phyloP scores from a whole-genome alignment of 192 early-diverging fungal genomes.

The Cladochytrium replicatum region DNA sequence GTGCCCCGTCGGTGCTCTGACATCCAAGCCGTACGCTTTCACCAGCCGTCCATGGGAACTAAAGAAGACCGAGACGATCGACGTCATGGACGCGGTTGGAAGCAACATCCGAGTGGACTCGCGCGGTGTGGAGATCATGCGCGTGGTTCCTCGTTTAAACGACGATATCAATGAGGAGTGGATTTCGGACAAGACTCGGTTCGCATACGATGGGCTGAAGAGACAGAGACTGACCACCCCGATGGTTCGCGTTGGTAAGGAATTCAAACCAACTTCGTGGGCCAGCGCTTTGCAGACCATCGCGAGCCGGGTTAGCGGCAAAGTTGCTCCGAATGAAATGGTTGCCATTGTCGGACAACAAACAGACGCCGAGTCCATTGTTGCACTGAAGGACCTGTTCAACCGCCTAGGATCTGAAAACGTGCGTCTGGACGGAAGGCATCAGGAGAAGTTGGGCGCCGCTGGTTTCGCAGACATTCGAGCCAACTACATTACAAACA shows the following conservation, averaged over 20 bases:
- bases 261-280: constrained; percentile 81
- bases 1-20: constrained; percentile 96
- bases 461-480: constrained; percentile 68
- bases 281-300: constrained; percentile 69
- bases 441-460: constrained; percentile 35
- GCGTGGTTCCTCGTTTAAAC: constrained; percentile 88
- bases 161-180: constrained; percentile 99
- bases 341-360: constrained; percentile 84
- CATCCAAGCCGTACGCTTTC: constrained; percentile 94
- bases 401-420: constrained; percentile 81
- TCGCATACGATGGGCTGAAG: constrained; percentile 91
- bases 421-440: constrained; percentile 58
- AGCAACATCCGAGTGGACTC: constrained; percentile 94
- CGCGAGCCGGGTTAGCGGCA: constrained; percentile 47
- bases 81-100: constrained; percentile 90
- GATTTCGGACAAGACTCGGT: constrained; percentile 97
- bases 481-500: constrained; percentile 79
- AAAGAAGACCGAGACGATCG: constrained; percentile 88
- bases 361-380: constrained; percentile 88
- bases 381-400: constrained; percentile 91
- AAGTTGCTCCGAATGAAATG: constrained; percentile 52
- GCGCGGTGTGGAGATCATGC: constrained; percentile 94
- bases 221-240: constrained; percentile 90
- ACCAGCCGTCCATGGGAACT: constrained; percentile 94
- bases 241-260: constrained; percentile 70